These are phyloP conservation scores for Aspergillus uvarum DNA, from an alignment of 2,329 filamentous ascomycete genomes.

Conservation along the genomic window DNA sequence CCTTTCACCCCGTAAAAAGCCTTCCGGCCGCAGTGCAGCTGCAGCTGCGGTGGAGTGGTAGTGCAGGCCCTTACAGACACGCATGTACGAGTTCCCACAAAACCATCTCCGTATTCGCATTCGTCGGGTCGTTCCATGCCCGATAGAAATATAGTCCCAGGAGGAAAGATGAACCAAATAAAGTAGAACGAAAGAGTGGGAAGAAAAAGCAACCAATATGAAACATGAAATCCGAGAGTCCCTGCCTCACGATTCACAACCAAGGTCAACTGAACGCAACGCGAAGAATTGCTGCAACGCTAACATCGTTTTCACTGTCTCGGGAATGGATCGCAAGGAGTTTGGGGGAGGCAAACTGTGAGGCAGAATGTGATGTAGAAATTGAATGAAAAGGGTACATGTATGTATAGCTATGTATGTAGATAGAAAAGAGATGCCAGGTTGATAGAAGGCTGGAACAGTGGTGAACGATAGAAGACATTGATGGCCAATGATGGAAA, in stretches of 20 bases:
- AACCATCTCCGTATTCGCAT: not conserved
- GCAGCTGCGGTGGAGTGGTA: too few species aligned
- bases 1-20: too few species aligned
- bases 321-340: not conserved
- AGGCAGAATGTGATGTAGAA: too few species aligned
- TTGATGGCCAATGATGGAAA: not conserved
- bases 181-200: not conserved
- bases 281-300: not conserved
- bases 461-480: not conserved
- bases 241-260: not conserved
- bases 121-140: not conserved
- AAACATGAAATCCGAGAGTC: not conserved
- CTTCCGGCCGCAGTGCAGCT: too few species aligned
- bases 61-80: not conserved
- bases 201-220: not conserved
- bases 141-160: not conserved
- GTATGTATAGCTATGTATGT: not conserved
- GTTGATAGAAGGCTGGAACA: not conserved
- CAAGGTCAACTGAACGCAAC: not conserved
- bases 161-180: not conserved
- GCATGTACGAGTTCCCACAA: not conserved
- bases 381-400: not conserved
- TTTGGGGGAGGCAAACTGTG: not conserved
- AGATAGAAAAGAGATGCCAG: not conserved
- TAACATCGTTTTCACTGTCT: not conserved